Conservation (phyloP, 2,329 filamentous ascomycete species). For the Parastagonospora nodorum region DNA sequence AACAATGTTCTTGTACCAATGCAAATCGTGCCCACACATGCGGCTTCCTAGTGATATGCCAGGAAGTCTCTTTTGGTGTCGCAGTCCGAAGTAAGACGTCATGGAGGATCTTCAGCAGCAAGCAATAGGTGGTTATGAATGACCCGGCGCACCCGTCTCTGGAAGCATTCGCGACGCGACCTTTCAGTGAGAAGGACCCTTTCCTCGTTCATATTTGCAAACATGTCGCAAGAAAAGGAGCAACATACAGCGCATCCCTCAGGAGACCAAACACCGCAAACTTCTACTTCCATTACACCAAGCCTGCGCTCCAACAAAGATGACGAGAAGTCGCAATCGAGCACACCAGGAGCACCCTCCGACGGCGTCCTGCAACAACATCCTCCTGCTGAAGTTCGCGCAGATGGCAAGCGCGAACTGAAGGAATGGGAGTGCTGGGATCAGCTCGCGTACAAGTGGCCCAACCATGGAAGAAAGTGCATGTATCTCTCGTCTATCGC, state of each 20-base stretch:
- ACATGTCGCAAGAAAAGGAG: not conserved
- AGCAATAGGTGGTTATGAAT: not conserved
- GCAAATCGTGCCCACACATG: not conserved
- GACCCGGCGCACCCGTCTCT: not conserved
- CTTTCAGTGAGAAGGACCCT: no score
- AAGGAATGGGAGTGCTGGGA: conserved; percentile 54
- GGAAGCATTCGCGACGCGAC: not conserved
- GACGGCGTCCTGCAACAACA: not conserved
- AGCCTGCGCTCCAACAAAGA: not conserved
- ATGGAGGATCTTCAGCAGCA: not conserved
- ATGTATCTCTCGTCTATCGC: conserved; percentile 58
- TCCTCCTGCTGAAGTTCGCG: not conserved
- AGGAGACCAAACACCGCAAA: not conserved
- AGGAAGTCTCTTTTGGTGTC: not conserved
- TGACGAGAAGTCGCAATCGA: not conserved
- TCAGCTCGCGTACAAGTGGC: conserved; percentile 53
- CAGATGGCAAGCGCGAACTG: conserved; percentile 26
- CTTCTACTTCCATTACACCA: not conserved
- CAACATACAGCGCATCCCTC: not conserved
- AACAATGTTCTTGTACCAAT: not conserved
- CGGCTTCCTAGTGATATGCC: not conserved
- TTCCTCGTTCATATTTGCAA: not conserved
- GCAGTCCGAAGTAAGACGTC: not conserved
- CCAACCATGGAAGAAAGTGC: conserved; percentile 59
- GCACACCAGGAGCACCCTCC: not conserved